Conservation (phyloP, 106 monocot genomes). For the Xerophyta viscosa region DNA sequence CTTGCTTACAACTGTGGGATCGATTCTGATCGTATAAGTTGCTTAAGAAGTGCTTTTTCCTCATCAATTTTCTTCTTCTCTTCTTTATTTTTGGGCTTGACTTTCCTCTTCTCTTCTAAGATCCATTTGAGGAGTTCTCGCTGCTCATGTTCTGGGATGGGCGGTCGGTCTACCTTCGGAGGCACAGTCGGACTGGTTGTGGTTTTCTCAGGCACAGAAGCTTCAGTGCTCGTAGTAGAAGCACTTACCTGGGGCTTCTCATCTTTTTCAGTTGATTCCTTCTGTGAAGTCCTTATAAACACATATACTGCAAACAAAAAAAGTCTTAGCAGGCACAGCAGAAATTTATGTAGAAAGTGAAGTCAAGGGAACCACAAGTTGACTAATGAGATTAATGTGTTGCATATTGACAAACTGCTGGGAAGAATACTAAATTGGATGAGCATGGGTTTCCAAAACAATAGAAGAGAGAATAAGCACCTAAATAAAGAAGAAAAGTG, state of each 20-base stretch:
- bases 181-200: neutral
- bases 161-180: slow-evolving; percentile 29
- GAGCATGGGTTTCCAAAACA: too few relatives aligned
- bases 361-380: too few relatives aligned
- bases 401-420: too few relatives aligned
- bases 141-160: slow-evolving; percentile 51
- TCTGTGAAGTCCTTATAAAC: slow-evolving; percentile 20
- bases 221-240: slow-evolving; percentile 6
- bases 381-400: too few relatives aligned
- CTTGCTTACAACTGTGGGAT: slow-evolving; percentile 39
- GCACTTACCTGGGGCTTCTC: slow-evolving; percentile 19
- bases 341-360: too few relatives aligned
- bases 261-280: slow-evolving; percentile 13
- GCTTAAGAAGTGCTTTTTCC: slow-evolving; percentile 77
- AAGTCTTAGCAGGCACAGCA: too few relatives aligned
- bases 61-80: slow-evolving; percentile 85
- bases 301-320: slow-evolving; percentile 33
- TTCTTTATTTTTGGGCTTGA: slow-evolving; percentile 26
- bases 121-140: slow-evolving; percentile 75
- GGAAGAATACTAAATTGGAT: too few relatives aligned
- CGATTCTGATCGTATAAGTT: slow-evolving; percentile 49
- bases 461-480: too few relatives aligned
- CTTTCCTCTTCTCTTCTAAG: slow-evolving; percentile 75
- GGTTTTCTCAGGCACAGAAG: slow-evolving; percentile 13
- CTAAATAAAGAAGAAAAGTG: too few relatives aligned